Evolutionary conservation across 768 basidiomycete genomes (phyloP).

Genomic region (Tylopilus rubrobrunneus): DNA sequence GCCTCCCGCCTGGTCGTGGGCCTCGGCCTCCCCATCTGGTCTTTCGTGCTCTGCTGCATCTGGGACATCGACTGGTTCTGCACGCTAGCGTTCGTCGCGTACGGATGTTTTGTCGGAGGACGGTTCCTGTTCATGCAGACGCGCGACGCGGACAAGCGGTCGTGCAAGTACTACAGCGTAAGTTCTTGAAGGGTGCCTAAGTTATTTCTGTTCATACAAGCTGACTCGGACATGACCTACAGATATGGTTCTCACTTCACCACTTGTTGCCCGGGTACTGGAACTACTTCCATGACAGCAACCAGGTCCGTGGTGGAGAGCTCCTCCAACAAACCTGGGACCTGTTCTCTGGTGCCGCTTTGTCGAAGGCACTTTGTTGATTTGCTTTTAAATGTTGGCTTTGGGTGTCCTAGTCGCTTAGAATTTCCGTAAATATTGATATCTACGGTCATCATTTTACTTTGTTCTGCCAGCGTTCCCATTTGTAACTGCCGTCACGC

Average conservation of each 20-base stretch:
- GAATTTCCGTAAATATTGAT: no score
- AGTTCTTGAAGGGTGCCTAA: conserved; percentile 1
- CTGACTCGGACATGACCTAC: background rate
- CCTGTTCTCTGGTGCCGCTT: conserved; percentile 11
- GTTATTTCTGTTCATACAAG: background rate
- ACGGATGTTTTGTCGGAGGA: conserved; percentile 33
- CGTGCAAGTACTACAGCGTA: conserved; percentile 38
- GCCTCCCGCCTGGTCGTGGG: conserved; percentile 33
- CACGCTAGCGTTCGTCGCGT: conserved; percentile 26
- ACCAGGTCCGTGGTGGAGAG: conserved; percentile 13
- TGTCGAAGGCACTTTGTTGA: conserved; percentile 5
- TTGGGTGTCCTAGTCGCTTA: no score
- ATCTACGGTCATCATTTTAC: no score
- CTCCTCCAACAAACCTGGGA: conserved; percentile 19
- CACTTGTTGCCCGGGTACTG: conserved; percentile 35
- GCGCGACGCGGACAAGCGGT: conserved; percentile 30
- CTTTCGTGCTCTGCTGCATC: conserved; percentile 27
- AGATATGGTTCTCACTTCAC: conserved; percentile 36
- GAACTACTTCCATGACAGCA: conserved; percentile 28
- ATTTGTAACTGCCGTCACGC: background rate
- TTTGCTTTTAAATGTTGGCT: background rate
- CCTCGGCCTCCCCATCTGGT: conserved; percentile 37
- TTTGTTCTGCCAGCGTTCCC: background rate
- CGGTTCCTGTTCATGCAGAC: conserved; percentile 31
- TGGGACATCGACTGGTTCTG: conserved; percentile 34